Base-by-base conservation (phyloP, 2,329 filamentous ascomycete species). In the Cercospora beticola region DNA sequence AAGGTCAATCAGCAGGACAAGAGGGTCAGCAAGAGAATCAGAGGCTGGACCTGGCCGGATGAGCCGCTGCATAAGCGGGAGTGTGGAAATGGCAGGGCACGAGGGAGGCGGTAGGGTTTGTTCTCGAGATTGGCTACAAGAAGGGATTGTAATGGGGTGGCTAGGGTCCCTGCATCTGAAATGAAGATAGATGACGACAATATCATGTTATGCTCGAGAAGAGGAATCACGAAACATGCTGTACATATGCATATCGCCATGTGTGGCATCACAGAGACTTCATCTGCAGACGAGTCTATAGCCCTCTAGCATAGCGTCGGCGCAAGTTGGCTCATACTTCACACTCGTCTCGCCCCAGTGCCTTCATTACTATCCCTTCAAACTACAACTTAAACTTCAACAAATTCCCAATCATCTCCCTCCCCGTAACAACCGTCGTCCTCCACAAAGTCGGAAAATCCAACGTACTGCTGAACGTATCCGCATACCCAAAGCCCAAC, bases 401-500 rank as follows among this genome's bases (percentile, higher is more conserved):
- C 79, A 96, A 78, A 80, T 96, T 94, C 36, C 80, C 79, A 69
- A 92, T 82, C 88, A 95, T 97, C 84, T 93, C 87, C 67, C 88
- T 83, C 2, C 83, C 93, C 1, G 93, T 96, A 69, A 94, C 85
- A 72, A 82, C 84, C 36, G 87, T 87, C n/a, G 91, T 97, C 75
- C 86, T 86, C 90, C 91, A 95, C 76, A 97, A 80, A 1, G 93
- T 97, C n/a, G 87, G 88, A 78, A 96, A 87, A 80, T 97, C 93
- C 73, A 97, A 83, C 4, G 93, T 97, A 81, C 90, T 93, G 65
- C 85, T 88, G 68, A 97, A 85, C 58, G 87, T 89, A 81, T 97
- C 93, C 71, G 92, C 91, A 79, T 90, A 94, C 69, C 93, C 93
- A 80, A 97, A 97, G 80, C 91, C 91, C 62, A 97, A 84, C 93